phyloP scores from a whole-genome alignment of 2,329 filamentous ascomycete species.

The Hypoxylon sp. region DNA sequence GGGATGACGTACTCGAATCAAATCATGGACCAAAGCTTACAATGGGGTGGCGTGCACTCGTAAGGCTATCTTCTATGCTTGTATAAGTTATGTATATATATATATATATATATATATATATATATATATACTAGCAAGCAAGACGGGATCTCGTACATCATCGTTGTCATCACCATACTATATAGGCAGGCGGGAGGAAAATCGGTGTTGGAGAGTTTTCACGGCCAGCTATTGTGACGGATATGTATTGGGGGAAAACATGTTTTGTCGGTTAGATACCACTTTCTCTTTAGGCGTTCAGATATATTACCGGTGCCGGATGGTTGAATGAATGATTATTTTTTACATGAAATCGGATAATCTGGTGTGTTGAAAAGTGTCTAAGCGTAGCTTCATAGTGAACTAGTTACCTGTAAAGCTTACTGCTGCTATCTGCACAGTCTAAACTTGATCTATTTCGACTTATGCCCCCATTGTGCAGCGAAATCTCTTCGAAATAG shows the following conservation, averaged over 20 bases:
- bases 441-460: too few species aligned
- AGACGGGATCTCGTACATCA: conserved; percentile 10
- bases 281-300: conserved; percentile 37
- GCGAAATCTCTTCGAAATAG: too few species aligned
- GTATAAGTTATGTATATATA: conserved; percentile 3
- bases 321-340: conserved; percentile 14
- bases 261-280: conserved; percentile 40
- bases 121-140: too few species aligned
- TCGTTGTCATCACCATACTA: conserved; percentile 1
- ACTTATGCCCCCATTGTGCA: too few species aligned
- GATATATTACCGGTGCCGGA: conserved; percentile 18
- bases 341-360: neutral
- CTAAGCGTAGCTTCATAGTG: too few species aligned
- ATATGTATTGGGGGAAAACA: conserved; percentile 27
- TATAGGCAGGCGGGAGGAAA: conserved; percentile 11
- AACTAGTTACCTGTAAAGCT: too few species aligned
- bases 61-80: conserved; percentile 12
- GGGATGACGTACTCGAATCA: conserved; percentile 46
- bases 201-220: conserved; percentile 17
- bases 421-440: too few species aligned
- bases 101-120: too few species aligned
- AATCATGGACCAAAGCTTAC: conserved; percentile 30
- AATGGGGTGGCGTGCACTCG: conserved; percentile 26
- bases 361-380: neutral
- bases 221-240: conserved; percentile 6